phyloP scores from a whole-genome alignment of 352 stramenopile genomes.

The Phytopythium ostracodes region DNA sequence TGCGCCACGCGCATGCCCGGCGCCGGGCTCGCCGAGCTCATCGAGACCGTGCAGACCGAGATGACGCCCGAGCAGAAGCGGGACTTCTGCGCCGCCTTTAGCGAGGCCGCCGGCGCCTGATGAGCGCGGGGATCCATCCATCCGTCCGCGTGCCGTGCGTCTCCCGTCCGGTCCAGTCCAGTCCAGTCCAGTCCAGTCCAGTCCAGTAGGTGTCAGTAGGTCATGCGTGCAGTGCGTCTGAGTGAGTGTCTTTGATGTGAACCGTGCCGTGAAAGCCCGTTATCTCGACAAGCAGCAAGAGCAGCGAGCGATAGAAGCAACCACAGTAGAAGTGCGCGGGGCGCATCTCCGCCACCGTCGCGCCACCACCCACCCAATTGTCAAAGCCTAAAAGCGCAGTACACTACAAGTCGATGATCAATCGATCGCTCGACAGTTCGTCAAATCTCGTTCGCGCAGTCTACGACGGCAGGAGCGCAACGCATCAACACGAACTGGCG shows the following conservation, averaged over 20 bases:
- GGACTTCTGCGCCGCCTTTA: slow-evolving; percentile 46
- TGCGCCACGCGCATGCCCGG: slow-evolving; percentile 54
- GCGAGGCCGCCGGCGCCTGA: slow-evolving; percentile 17
- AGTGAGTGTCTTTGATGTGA: background rate
- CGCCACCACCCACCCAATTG: too few species aligned
- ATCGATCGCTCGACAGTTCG: background rate
- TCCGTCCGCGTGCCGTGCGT: slow-evolving; percentile 3
- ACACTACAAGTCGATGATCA: background rate
- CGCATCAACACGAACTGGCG: background rate
- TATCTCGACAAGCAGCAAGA: background rate
- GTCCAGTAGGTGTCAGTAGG: background rate
- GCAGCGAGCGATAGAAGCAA: slow-evolving; percentile 3
- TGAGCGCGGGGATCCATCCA: too few species aligned
- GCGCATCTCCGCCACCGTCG: background rate
- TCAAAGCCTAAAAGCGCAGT: slow-evolving; percentile 1
- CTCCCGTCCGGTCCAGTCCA: background rate
- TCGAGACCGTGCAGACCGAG: slow-evolving; percentile 59
- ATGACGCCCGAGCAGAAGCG: slow-evolving; percentile 53
- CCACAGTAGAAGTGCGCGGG: background rate
- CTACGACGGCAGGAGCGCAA: background rate
- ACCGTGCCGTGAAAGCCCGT: background rate
- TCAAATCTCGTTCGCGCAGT: background rate
- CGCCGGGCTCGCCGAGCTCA: slow-evolving; percentile 40
- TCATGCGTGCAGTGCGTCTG: background rate
- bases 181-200: slow-evolving; percentile 1